Conservation (phyloP, 495 filamentous ascomycete species). For the Hypoxylon fuscum region DNA sequence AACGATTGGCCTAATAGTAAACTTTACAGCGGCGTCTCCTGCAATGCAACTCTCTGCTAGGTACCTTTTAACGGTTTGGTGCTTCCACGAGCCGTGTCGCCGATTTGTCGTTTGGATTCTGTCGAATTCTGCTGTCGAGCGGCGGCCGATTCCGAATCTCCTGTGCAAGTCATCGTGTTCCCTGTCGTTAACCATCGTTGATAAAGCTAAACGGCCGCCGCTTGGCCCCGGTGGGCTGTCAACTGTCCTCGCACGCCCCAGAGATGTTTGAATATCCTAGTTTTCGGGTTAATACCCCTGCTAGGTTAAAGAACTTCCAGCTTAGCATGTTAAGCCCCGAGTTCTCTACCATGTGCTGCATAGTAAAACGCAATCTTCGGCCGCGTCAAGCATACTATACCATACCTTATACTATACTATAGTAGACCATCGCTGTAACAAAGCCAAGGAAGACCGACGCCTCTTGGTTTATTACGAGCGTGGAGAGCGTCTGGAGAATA, state of each 20-base stretch:
- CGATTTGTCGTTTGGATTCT: conserved; percentile 13
- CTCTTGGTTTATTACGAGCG: conserved; percentile 24
- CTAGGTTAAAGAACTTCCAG: no score
- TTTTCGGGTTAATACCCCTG: no score
- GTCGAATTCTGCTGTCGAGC: conserved; percentile 5
- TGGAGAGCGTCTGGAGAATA: conserved; percentile 35
- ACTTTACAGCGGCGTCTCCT: conserved; percentile 32
- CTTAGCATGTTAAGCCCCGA: no score
- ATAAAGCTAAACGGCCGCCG: conserved; percentile 22
- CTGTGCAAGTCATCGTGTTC: conserved; percentile 40
- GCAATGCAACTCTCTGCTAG: conserved; percentile 28
- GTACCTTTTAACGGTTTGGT: conserved; percentile 15
- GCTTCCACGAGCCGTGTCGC: conserved; percentile 29
- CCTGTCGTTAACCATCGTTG: conserved; percentile 18
- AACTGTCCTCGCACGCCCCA: no score
- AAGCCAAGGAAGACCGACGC: conserved; percentile 7
- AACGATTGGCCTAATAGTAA: conserved; percentile 18
- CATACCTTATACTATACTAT: no score
- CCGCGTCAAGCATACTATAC: no score
- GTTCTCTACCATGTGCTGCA: no score
- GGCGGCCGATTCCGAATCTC: conserved; percentile 36
- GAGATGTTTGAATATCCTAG: no score
- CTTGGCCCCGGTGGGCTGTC: conserved; percentile 25
- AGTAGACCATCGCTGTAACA: conserved; percentile 10
- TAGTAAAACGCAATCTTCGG: no score